These are phyloP conservation scores for Sordaria brevicollis DNA, from an alignment of 495 filamentous ascomycete genomes.

Conservation along the genomic window DNA sequence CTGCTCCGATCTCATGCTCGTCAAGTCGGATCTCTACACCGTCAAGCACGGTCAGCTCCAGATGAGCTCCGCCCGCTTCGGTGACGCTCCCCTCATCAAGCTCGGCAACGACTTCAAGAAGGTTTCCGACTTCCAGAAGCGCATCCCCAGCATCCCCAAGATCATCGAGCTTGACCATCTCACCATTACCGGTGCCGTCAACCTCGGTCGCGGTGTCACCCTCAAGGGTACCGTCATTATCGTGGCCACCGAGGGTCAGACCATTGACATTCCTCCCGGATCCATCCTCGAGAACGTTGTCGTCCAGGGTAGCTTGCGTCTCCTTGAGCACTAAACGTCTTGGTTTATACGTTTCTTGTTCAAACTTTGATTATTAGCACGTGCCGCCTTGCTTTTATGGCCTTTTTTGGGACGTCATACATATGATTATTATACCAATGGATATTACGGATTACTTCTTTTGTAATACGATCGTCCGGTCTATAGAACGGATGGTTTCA, in stretches of 20 bases:
- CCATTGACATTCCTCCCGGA: slow-evolving; percentile 94
- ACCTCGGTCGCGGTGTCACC: slow-evolving; percentile 87
- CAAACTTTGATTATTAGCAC: background rate
- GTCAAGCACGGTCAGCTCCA: slow-evolving; percentile 96
- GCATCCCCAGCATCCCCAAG: slow-evolving; percentile 90
- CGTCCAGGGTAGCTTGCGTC: slow-evolving; percentile 91
- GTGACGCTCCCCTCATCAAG: slow-evolving; percentile 98
- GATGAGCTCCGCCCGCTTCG: slow-evolving; percentile 92
- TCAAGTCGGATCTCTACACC: slow-evolving; percentile 99
- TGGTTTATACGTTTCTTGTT: background rate
- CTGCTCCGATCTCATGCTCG: slow-evolving; percentile 97
- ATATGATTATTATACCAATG: background rate
- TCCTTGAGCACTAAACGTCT: slow-evolving; percentile 71
- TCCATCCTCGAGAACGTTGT: slow-evolving; percentile 98
- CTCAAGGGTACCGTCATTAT: slow-evolving; percentile 99
- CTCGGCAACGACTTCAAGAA: slow-evolving; percentile 99
- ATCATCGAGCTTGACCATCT: slow-evolving; percentile 97
- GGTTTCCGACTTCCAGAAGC: slow-evolving; percentile 98
- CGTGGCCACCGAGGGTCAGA: slow-evolving; percentile 93
- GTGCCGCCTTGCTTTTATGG: background rate
- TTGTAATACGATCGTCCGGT: background rate
- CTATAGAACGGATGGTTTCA: background rate
- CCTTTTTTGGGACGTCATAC: background rate
- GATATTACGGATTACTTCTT: background rate
- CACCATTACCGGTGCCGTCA: slow-evolving; percentile 94